These are phyloP conservation scores for Naganishia friedmannii DNA, from an alignment of 768 basidiomycete genomes.

Conservation along the genomic window DNA sequence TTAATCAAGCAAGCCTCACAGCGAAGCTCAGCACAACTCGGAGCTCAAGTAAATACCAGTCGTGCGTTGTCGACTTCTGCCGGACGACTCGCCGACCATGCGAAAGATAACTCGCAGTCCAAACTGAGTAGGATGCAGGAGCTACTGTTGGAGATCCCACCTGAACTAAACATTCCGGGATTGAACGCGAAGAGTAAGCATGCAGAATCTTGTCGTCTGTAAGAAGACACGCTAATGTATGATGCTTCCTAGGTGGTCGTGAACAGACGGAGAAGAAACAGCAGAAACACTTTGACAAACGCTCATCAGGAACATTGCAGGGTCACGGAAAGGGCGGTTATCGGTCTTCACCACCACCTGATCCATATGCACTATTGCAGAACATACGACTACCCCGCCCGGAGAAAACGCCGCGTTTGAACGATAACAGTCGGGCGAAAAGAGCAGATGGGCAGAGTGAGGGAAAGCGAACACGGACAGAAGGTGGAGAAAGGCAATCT, in stretches of 20 bases:
- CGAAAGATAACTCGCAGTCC: neutral
- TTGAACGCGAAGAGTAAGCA: constrained; percentile 8
- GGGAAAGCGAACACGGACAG: constrained; percentile 16
- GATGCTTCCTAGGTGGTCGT: constrained; percentile 34
- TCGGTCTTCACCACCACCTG: neutral
- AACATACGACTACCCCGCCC: neutral
- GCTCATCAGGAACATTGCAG: neutral
- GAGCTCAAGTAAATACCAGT: neutral
- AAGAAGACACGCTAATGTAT: neutral
- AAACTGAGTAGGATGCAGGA: constrained; percentile 20
- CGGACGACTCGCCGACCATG: constrained; percentile 4
- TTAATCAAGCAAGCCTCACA: neutral
- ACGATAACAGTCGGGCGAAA: neutral
- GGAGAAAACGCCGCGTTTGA: neutral
- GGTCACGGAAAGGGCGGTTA: neutral
- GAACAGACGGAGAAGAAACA: neutral
- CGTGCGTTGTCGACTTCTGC: constrained; percentile 14
- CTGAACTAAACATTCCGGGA: constrained; percentile 17
- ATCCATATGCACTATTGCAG: constrained; percentile 1
- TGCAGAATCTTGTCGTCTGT: neutral
- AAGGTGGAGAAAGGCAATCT: constrained; percentile 9
- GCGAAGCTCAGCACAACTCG: neutral
- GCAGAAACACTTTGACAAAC: neutral
- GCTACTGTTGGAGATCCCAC: constrained; percentile 25
- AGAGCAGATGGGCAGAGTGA: constrained; percentile 13